Evolutionary conservation across 2,329 filamentous ascomycete species (phyloP), one percentile per base, ranked within the genome.

Genomic region (Alternaria rosae): DNA sequence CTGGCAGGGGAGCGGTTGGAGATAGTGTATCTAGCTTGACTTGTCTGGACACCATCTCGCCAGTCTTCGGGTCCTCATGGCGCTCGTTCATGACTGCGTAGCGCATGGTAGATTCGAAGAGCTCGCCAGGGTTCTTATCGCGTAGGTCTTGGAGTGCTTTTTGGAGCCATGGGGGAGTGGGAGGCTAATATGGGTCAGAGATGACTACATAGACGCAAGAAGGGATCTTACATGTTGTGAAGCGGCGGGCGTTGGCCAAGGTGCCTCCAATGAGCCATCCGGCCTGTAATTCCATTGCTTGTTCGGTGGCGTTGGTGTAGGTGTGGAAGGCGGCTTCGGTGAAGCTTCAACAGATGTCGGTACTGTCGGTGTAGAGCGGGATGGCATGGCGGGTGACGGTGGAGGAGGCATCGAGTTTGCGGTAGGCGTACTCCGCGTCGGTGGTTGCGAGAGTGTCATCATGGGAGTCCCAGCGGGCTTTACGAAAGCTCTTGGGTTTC

Each of bases 21-120:
- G 76, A 73, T 10, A 81, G 62, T 35, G 85, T 72, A 76, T 84
- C 80, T 26, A 82, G 81, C 38, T 88, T 83, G 53, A 91, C 85
- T 21, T 89, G 87, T 35, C 70, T 72, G 9, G 70, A 43, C 30
- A 66, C 70, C 23, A 62, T 62, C 20, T 86, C 81, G 63, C 91
- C 88, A 3, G 91, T 94, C 51, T 87, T 84, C 11, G 66, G 67
- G 44, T 73, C 67, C 54, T 67, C 64, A 21, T 68, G 64, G 11
- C 67, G 70, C 63, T 86, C 87, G 77, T 97, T 91, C 65, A 97
- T 87, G 61, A 91, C 89, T 23, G 89, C 92, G 80, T 96, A 94
- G 63, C 93, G 92, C 95, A 99, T 99, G 21, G 91, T 87, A 56
- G 89, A 91, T 79, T 97, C 93, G 77, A 98, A 98, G 28, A 87